Evolutionary conservation across 2,329 filamentous ascomycete genomes (phyloP).

Genomic region (Fusarium sp.): DNA sequence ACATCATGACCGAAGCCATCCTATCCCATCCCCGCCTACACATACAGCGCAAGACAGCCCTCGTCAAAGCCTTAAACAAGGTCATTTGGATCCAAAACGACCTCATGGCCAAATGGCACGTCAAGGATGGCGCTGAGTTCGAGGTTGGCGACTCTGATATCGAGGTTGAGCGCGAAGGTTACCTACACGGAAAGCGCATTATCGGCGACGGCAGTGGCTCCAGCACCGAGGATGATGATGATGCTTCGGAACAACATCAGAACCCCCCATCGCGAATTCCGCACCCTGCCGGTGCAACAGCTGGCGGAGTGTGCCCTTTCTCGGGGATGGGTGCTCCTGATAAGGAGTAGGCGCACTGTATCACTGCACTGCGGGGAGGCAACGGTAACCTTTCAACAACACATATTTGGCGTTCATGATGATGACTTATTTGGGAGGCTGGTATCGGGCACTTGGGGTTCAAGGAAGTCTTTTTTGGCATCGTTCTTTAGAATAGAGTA

Average conservation of each 20-base stretch:
- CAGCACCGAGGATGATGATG: constrained; percentile 28
- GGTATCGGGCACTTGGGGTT: constrained; percentile 23
- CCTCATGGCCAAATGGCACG: constrained; percentile 86
- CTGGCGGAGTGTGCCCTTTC: constrained; percentile 47
- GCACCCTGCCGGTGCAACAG: constrained; percentile 33
- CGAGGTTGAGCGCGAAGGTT: constrained; percentile 72
- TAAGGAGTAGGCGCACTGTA: constrained; percentile 9
- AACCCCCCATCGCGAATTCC: constrained; percentile 27
- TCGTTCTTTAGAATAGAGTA: constrained; percentile 10
- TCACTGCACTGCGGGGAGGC: background rate
- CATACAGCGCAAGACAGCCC: constrained; percentile 76
- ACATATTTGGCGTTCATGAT: constrained; percentile 34
- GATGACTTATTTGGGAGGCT: constrained; percentile 23
- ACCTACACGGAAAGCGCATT: constrained; percentile 73
- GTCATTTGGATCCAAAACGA: constrained; percentile 92
- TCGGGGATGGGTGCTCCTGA: constrained; percentile 44
- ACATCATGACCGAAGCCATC: constrained; percentile 82
- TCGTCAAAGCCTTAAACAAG: constrained; percentile 82
- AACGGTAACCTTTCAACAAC: constrained; percentile 17
- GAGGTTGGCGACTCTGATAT: constrained; percentile 60
- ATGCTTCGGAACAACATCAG: constrained; percentile 37
- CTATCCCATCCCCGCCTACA: constrained; percentile 77
- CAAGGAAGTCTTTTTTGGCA: constrained; percentile 18
- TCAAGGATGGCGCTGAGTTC: constrained; percentile 76
- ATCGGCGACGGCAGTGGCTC: constrained; percentile 55